A percentile compares a stretch with the other conserved stretches of the same genome.
These are phyloP conservation scores for Filobasidium floriforme DNA, from an alignment of 768 basidiomycete species.

Conservation along the genomic window DNA sequence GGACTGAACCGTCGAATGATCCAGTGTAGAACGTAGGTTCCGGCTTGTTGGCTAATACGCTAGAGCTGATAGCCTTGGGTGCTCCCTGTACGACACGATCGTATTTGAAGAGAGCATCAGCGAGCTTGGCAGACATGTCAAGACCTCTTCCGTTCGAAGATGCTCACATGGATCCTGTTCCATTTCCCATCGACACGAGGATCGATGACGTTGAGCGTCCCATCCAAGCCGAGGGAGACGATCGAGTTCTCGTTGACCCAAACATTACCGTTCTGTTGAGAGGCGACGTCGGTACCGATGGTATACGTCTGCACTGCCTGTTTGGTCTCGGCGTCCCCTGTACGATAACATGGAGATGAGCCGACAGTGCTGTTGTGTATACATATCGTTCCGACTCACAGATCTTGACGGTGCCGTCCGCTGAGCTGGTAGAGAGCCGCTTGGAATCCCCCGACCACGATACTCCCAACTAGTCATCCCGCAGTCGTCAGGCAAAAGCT, in stretches of 20 bases:
- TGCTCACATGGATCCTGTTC: constrained; percentile 58
- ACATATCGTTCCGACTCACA: constrained; percentile 53
- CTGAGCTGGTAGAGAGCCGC: constrained; percentile 69
- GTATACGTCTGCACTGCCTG: constrained; percentile 64
- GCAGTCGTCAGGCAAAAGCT: constrained; percentile 40
- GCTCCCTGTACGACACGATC: no score
- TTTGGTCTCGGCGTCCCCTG: constrained; percentile 73
- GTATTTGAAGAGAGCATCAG: no score
- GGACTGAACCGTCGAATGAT: constrained; percentile 54
- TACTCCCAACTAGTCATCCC: constrained; percentile 45
- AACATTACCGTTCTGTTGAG: constrained; percentile 79
- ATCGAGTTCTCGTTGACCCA: constrained; percentile 67
- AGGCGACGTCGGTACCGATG: constrained; percentile 62
- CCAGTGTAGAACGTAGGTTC: constrained; percentile 68
- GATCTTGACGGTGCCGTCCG: constrained; percentile 77
- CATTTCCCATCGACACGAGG: constrained; percentile 58
- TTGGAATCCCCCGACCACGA: constrained; percentile 71
- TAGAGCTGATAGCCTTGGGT: constrained; percentile 68
- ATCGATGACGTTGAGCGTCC: constrained; percentile 76
- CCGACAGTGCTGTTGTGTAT: background rate
- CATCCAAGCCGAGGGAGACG: constrained; percentile 74
- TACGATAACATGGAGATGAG: background rate
- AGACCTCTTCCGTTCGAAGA: no score
- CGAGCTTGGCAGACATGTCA: no score
- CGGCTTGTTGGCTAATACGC: constrained; percentile 26